phyloP scores from a whole-genome alignment of 371 early-diverging fungal species.

The Zychaea mexicana region DNA sequence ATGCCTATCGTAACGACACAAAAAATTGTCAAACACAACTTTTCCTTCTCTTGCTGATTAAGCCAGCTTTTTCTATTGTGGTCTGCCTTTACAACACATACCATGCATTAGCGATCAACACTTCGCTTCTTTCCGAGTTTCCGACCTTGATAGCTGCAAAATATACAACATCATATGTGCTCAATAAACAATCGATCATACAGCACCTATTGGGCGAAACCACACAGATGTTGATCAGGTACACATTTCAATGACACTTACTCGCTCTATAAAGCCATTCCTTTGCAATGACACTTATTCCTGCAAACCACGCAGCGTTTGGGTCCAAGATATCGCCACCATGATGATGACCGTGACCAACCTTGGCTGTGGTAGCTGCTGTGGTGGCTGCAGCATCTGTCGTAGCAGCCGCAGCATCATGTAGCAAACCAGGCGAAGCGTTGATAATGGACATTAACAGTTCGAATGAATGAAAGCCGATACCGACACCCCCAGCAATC shows the following conservation, averaged over 20 bases:
- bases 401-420: conserved; percentile 7
- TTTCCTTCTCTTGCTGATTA: not conserved
- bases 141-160: conserved; percentile 65
- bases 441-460: conserved; percentile 36
- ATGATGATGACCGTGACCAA: conserved; percentile 36
- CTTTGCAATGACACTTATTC: conserved; percentile 63
- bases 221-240: too few relatives aligned
- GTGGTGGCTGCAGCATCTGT: not conserved
- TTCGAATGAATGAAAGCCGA: conserved; percentile 69
- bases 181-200: not conserved
- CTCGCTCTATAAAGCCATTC: conserved; percentile 68
- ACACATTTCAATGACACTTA: conserved; percentile 16
- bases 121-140: conserved; percentile 57
- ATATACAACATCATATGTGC: not conserved
- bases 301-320: conserved; percentile 76
- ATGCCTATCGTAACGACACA: conserved; percentile 45
- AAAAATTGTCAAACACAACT: not conserved
- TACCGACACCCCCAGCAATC: conserved; percentile 63
- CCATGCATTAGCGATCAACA: conserved; percentile 76
- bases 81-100: too few relatives aligned
- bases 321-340: conserved; percentile 52
- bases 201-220: too few relatives aligned
- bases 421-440: conserved; percentile 6
- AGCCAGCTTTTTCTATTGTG: not conserved
- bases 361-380: not conserved